Percentiles rank a stretch among this genome's conserved stretches.
These are phyloP conservation scores for Leptoxyphium fumago DNA, from an alignment of 2,329 filamentous ascomycete species.

Conservation along the genomic window DNA sequence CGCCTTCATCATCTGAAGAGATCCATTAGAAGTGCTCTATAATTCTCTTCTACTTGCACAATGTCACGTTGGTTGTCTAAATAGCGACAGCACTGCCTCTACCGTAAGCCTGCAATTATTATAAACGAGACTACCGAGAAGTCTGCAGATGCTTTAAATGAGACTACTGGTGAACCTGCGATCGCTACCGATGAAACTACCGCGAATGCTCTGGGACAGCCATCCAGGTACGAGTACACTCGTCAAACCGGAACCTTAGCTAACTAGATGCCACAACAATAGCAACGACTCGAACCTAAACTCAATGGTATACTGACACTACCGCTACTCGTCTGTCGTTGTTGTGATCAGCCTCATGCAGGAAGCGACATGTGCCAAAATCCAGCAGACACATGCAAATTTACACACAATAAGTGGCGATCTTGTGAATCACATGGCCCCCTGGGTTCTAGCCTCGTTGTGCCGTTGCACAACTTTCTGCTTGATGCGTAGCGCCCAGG, in stretches of 20 bases:
- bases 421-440: not conserved
- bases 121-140: no score
- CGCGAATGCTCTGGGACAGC: not conserved
- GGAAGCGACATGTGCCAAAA: not conserved
- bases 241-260: not conserved
- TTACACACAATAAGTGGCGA: not conserved
- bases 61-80: no score
- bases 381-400: not conserved
- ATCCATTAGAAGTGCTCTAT: no score
- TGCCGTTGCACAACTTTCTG: not conserved
- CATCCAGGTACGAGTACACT: not conserved
- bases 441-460: not conserved
- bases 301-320: not conserved
- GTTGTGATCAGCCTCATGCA: not conserved
- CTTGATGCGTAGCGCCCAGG: not conserved
- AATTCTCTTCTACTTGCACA: no score
- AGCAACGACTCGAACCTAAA: not conserved
- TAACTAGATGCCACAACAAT: not conserved
- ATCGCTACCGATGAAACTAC: not conserved
- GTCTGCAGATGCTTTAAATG: slow-evolving; percentile 16
- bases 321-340: not conserved
- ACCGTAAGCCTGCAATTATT: no score
- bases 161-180: not conserved
- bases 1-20: no score
- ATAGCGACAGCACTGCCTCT: no score